Conservation (phyloP, 768 basidiomycete genomes). For the Cystoderma amianthinum region DNA sequence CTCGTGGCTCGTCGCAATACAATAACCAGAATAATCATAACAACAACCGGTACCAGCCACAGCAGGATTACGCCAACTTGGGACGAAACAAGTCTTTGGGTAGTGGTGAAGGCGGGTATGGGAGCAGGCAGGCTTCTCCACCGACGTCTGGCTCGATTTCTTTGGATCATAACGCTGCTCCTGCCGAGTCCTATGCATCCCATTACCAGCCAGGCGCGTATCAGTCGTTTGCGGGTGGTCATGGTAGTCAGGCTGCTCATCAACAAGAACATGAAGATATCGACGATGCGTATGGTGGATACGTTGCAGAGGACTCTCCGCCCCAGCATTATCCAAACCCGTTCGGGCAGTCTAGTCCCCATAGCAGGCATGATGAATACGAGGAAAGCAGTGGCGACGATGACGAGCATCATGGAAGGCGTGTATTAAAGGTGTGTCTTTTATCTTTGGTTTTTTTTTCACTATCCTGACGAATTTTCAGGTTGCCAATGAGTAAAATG, state of each 20-base stretch:
- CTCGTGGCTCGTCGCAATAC: slow-evolving; percentile 13
- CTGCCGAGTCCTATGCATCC: slow-evolving; percentile 6
- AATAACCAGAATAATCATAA: slow-evolving; percentile 6
- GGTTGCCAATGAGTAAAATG: too few species aligned
- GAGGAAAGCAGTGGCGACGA: slow-evolving; percentile 10
- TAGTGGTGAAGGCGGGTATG: not conserved
- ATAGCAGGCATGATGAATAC: slow-evolving; percentile 11
- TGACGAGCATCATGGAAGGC: slow-evolving; percentile 16
- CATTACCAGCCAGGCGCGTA: slow-evolving; percentile 6
- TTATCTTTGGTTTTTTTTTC: not conserved
- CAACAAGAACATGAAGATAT: slow-evolving; percentile 10
- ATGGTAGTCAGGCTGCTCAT: not conserved
- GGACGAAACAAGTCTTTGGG: slow-evolving; percentile 9
- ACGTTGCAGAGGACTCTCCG: slow-evolving; percentile 12
- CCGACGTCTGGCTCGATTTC: not conserved
- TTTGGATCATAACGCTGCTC: not conserved
- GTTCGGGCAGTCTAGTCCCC: slow-evolving; percentile 7
- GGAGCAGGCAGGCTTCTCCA: not conserved
- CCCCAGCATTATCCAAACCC: slow-evolving; percentile 10
- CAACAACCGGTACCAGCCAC: slow-evolving; percentile 4
- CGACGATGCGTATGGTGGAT: slow-evolving; percentile 28
- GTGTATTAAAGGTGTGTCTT: slow-evolving; percentile 25
- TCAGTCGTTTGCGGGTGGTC: not conserved
- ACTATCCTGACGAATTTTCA: too few species aligned
- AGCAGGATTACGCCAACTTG: slow-evolving; percentile 5